Evolutionary conservation across 306 rosid genomes (phyloP).

Genomic region (Castanospermum australe): DNA sequence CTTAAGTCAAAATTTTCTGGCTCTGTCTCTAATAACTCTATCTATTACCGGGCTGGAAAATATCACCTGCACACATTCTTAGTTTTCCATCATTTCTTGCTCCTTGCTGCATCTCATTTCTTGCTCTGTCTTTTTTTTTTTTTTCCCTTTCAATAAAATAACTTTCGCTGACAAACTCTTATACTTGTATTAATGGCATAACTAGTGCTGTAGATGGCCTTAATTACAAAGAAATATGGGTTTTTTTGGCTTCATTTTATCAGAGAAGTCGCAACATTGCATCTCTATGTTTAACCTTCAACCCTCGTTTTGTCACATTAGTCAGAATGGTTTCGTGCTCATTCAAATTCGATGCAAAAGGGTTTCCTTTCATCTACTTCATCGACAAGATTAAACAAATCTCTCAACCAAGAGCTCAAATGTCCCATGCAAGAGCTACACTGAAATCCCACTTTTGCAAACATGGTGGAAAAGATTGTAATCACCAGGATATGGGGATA

Average conservation of each 20-base stretch:
- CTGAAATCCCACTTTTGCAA: conserved; percentile 6
- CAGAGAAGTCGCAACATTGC: not conserved
- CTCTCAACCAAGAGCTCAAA: not conserved
- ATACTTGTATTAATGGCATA: not conserved
- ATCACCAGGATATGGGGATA: no score
- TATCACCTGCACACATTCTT: not conserved
- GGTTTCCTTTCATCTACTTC: not conserved
- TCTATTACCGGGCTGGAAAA: not conserved
- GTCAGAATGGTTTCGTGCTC: not conserved
- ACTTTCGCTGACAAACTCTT: not conserved
- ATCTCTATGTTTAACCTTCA: not conserved
- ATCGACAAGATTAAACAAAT: conserved; percentile 29
- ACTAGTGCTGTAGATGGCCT: not conserved
- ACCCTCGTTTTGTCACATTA: not conserved
- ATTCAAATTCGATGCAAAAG: not conserved
- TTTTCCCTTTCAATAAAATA: not conserved
- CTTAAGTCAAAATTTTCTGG: not conserved
- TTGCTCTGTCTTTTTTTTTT: not conserved
- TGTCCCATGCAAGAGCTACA: conserved; percentile 7
- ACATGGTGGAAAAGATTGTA: not conserved
- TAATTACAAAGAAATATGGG: not conserved
- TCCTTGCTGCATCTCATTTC: not conserved
- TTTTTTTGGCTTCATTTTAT: not conserved
- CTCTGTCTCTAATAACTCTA: not conserved
- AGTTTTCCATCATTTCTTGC: not conserved